phyloP scores from a whole-genome alignment of 2,329 filamentous ascomycete species.

The Knufia fluminis region DNA sequence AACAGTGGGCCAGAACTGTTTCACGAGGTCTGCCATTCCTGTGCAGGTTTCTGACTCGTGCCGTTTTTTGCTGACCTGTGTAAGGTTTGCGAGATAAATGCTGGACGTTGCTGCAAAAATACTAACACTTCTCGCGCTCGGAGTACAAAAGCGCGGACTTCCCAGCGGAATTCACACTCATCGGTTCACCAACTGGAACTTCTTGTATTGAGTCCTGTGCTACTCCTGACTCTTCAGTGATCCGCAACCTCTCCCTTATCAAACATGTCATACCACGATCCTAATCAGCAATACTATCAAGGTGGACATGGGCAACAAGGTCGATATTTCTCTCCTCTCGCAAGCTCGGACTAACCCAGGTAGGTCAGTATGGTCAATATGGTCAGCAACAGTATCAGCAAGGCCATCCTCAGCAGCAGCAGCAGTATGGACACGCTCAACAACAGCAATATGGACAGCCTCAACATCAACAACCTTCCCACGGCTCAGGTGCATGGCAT shows the following conservation, averaged over 20 bases:
- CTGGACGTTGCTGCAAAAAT: too few relatives aligned
- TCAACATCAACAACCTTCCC: neutral
- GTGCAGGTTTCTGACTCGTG: too few relatives aligned
- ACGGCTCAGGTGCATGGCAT: slow-evolving; percentile 5
- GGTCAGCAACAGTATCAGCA: neutral
- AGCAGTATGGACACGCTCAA: neutral
- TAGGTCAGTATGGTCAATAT: slow-evolving; percentile 1
- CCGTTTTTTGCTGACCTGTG: too few relatives aligned
- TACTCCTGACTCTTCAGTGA: too few relatives aligned
- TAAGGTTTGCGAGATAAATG: too few relatives aligned
- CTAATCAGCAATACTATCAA: neutral
- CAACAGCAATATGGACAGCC: neutral
- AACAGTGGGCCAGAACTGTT: too few relatives aligned
- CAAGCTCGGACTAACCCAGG: neutral
- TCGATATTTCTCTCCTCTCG: neutral
- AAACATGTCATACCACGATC: neutral
- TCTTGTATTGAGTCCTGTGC: too few relatives aligned
- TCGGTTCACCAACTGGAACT: too few relatives aligned
- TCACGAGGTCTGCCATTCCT: too few relatives aligned
- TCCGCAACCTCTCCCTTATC: neutral
- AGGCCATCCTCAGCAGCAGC: neutral
- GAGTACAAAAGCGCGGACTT: too few relatives aligned
- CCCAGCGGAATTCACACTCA: too few relatives aligned
- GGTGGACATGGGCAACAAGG: neutral
- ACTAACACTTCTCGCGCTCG: too few relatives aligned